Evolutionary conservation across 148 eudicot species (phyloP), one percentile per base, ranked within the genome.

Genomic region (Rhododendron ovatum): DNA sequence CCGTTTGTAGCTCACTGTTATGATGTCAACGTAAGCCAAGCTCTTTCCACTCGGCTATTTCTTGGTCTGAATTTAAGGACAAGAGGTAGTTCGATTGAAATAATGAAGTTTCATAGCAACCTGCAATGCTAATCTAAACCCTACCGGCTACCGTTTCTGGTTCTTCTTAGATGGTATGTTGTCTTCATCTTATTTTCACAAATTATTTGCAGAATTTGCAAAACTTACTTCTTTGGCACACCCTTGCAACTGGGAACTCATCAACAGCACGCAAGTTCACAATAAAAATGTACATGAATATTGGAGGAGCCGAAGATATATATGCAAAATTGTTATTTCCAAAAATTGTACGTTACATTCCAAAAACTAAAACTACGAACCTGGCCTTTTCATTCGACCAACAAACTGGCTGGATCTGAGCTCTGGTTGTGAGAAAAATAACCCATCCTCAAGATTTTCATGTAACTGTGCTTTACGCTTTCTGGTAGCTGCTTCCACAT

Each of bases 311-410:
- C 86, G 35, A 82, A 74, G 82, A 78, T 85, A 85, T 82, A 87
- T 65, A 43, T 85, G 53, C 53, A 90, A 84, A 80, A 84, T 78
- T 81, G 71, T 88, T 74, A 74, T 69, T 28, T 39, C 57, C 77
- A 83, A 90, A 80, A 87, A 91, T 86, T 84, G 89, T 89, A 87
- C 86, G 83, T 33, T 91, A 91, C 93, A 92, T 61, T 61, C 88
- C 63, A 55, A 78, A 87, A 83, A 76, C 35, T 35, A 80, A 79
- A 76, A 88, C 88, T 93, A 93, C 92, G 89, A 90, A 96, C 94
- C 95, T 87, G 89, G 92, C 90, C 95, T 86, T 93, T 88, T 92
- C 90, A 43, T 87, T 86, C 81, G 91, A 90, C 90, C 91, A 79
- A 82, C 83, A 82, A 88, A 91, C 78, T 89, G 91, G 89, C 87